Evolutionary conservation across 306 rosid species (phyloP).

Genomic region (Pyrus bretschneideri): DNA sequence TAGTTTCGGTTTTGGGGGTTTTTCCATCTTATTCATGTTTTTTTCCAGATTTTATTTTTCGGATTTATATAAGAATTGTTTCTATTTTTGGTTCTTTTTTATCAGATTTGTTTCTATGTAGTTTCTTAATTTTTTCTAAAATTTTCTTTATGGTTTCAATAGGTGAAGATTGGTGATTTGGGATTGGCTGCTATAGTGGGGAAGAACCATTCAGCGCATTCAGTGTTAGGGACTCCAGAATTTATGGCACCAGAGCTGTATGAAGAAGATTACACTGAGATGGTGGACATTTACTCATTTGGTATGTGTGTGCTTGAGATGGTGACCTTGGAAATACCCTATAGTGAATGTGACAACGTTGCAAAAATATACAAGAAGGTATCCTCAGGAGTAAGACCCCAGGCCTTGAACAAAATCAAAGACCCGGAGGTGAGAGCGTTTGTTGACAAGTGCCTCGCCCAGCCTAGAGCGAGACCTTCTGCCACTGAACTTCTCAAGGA

Average conservation of each 20-base stretch:
- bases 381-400: conserved; percentile 64
- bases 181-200: conserved; percentile 86
- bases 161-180: conserved; percentile 97
- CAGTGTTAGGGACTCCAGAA: conserved; percentile 83
- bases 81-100: not conserved
- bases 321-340: conserved; percentile 83
- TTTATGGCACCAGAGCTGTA: conserved; percentile 94
- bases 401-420: conserved; percentile 51
- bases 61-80: not conserved
- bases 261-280: conserved; percentile 74
- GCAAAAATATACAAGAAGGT: conserved; percentile 82
- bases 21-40: not conserved
- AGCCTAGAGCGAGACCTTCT: conserved; percentile 64
- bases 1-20: not conserved
- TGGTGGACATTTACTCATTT: conserved; percentile 89
- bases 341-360: conserved; percentile 78
- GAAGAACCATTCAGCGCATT: conserved; percentile 70
- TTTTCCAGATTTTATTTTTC: not conserved
- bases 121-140: not conserved
- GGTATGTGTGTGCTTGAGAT: conserved; percentile 87
- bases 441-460: conserved; percentile 78
- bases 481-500: conserved; percentile 71
- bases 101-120: not conserved
- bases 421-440: conserved; percentile 52
- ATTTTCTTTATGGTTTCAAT: not conserved